Percentiles rank a stretch among this genome's conserved stretches.
phyloP scores from a whole-genome alignment of 169 alveolate species.

The Eimeria falciformis region DNA sequence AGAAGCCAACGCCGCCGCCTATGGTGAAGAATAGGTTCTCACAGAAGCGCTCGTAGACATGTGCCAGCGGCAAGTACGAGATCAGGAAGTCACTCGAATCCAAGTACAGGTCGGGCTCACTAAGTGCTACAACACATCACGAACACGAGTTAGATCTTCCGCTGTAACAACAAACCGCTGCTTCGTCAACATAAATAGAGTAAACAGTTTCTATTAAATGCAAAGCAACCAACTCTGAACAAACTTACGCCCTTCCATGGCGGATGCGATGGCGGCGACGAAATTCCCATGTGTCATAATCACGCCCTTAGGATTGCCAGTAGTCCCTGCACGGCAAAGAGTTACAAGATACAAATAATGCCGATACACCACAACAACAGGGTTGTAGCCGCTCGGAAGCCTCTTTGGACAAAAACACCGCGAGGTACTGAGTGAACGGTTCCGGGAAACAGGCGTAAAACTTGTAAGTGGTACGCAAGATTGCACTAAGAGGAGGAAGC shows the following conservation, averaged over 20 bases:
- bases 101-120: constrained; percentile 43
- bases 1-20: constrained; percentile 78
- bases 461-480: no score
- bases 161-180: neutral
- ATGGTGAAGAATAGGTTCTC: constrained; percentile 81
- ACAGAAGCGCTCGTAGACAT: constrained; percentile 94
- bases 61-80: constrained; percentile 97
- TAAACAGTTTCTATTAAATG: no score
- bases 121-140: constrained; percentile 47
- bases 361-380: no score
- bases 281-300: constrained; percentile 91
- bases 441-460: no score
- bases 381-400: no score
- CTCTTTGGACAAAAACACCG: no score
- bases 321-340: constrained; percentile 86
- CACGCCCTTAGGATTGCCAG: constrained; percentile 98
- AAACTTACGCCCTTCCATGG: constrained; percentile 74
- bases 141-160: neutral
- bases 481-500: no score
- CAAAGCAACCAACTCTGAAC: neutral
- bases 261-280: constrained; percentile 72
- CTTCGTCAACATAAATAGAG: neutral
- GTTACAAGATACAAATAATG: no score
- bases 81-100: constrained; percentile 88
- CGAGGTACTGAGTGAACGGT: no score